phyloP scores from a whole-genome alignment of 768 basidiomycete species.

The Boletus sp. region DNA sequence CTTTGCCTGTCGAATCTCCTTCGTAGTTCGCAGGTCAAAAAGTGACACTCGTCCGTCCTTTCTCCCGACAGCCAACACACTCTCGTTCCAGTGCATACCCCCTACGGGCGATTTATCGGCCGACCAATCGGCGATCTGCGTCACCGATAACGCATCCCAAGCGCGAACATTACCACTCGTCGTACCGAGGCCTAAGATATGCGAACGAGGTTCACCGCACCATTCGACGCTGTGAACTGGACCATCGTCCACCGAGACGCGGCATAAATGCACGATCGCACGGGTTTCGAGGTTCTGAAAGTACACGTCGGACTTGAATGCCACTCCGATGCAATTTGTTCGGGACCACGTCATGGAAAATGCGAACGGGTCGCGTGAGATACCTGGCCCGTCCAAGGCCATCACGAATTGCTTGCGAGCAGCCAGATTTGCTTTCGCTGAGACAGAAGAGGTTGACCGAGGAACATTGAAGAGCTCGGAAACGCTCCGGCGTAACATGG shows the following conservation, averaged over 20 bases:
- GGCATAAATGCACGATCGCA: constrained; percentile 49
- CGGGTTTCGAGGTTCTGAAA: constrained; percentile 60
- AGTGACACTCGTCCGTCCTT: constrained; percentile 37
- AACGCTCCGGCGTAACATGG: constrained; percentile 50
- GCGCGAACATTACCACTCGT: constrained; percentile 48
- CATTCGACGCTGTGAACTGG: constrained; percentile 50
- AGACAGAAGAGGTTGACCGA: constrained; percentile 35
- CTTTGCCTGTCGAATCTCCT: constrained; percentile 26
- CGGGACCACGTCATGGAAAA: constrained; percentile 62
- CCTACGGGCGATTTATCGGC: constrained; percentile 34
- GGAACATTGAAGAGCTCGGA: constrained; percentile 46
- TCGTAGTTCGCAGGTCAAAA: constrained; percentile 35
- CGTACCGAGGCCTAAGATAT: constrained; percentile 50
- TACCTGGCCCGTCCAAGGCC: constrained; percentile 63
- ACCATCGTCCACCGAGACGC: constrained; percentile 33
- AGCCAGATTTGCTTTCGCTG: constrained; percentile 57
- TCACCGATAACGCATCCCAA: constrained; percentile 44
- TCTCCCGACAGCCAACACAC: constrained; percentile 38
- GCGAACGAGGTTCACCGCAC: constrained; percentile 40
- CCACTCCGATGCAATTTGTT: constrained; percentile 58
- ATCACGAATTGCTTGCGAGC: constrained; percentile 52
- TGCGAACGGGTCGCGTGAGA: constrained; percentile 50
- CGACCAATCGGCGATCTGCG: constrained; percentile 33
- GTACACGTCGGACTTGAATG: constrained; percentile 56
- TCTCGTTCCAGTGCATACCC: constrained; percentile 39